phyloP scores from a whole-genome alignment of 306 rosid species.

The cucumber (Cucumis sativus) region DNA sequence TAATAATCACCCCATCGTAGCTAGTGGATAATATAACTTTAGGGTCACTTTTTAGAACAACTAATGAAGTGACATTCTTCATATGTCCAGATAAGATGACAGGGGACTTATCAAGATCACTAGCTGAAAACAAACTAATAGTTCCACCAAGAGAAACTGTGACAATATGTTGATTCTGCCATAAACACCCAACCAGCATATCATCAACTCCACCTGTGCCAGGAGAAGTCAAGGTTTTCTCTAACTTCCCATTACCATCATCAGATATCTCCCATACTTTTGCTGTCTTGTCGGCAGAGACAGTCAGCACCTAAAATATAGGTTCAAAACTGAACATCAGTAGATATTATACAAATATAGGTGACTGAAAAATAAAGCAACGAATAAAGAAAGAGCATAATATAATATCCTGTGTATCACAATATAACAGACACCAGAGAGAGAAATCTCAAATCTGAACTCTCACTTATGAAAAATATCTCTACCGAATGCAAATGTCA shows the following conservation, averaged over 20 bases:
- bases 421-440: background rate
- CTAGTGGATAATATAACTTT: conserved; percentile 69
- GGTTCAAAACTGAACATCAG: conserved; percentile 15
- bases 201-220: conserved; percentile 88
- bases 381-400: background rate
- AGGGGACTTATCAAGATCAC: conserved; percentile 75
- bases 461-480: background rate
- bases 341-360: background rate
- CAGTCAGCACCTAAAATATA: conserved; percentile 64
- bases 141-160: conserved; percentile 89
- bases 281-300: conserved; percentile 91
- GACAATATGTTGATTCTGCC: conserved; percentile 76
- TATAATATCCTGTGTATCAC: background rate
- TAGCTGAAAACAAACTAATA: conserved; percentile 57
- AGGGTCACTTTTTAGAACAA: conserved; percentile 58
- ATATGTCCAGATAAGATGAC: conserved; percentile 64
- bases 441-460: background rate
- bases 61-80: conserved; percentile 78
- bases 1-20: conserved; percentile 81
- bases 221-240: conserved; percentile 55
- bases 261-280: conserved; percentile 80
- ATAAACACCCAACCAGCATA: conserved; percentile 84
- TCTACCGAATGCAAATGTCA: background rate
- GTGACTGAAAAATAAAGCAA: background rate
- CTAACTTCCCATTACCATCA: conserved; percentile 64